These are phyloP conservation scores for Hypoxylon fuscum DNA, from an alignment of 495 filamentous ascomycete genomes.

Conservation along the genomic window DNA sequence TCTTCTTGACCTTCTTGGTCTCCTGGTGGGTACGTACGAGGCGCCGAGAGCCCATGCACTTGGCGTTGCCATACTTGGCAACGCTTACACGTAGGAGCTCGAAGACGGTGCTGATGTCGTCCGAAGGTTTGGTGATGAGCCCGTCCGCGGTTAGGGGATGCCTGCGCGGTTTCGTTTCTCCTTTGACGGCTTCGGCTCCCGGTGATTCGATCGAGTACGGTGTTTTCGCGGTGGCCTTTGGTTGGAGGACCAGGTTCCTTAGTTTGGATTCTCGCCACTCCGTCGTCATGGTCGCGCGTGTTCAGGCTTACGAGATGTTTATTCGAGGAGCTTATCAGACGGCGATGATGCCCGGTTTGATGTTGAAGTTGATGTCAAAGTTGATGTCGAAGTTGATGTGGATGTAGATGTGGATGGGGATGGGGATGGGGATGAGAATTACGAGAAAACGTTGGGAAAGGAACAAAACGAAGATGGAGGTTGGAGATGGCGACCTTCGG, in stretches of 20 bases:
- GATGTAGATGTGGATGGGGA: too few relatives aligned
- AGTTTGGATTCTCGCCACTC: slow-evolving; percentile 51
- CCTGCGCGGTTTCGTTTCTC: slow-evolving; percentile 91
- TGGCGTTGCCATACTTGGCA: slow-evolving; percentile 86
- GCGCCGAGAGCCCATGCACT: slow-evolving; percentile 81
- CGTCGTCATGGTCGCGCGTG: slow-evolving; percentile 28
- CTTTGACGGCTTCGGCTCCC: slow-evolving; percentile 72
- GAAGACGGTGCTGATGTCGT: slow-evolving; percentile 82
- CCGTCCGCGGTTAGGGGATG: slow-evolving; percentile 76
- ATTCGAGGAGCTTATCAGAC: slow-evolving; percentile 10
- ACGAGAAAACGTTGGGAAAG: neutral
- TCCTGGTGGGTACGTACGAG: slow-evolving; percentile 88
- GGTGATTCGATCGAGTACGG: slow-evolving; percentile 86
- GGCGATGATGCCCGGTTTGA: neutral
- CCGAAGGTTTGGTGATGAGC: slow-evolving; percentile 69
- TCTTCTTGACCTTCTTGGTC: slow-evolving; percentile 96
- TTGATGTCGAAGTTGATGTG: neutral
- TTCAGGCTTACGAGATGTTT: neutral
- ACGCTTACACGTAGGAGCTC: slow-evolving; percentile 85
- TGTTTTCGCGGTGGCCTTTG: slow-evolving; percentile 60
- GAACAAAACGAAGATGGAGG: neutral
- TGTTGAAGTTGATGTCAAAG: neutral
- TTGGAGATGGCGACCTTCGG: neutral
- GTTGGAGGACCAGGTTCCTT: slow-evolving; percentile 67
- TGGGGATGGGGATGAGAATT: too few relatives aligned